Base-by-base conservation (phyloP, 1,139 yeast species). In the Lodderomyces jiufengensis region DNA sequence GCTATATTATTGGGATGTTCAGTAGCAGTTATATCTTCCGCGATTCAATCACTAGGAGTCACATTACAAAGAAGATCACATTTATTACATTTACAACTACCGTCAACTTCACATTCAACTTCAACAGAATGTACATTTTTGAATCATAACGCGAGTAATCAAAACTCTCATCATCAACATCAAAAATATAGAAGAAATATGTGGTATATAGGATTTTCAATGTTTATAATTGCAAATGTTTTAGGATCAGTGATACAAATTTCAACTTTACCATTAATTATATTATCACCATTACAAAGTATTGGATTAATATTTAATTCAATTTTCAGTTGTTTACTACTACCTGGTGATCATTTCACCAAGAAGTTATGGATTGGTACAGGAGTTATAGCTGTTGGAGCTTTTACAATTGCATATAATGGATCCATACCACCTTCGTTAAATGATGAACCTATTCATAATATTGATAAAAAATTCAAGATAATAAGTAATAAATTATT, bases 231-330 rank as follows among this genome's bases (percentile, higher is more conserved):
- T 9, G 81, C 95, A 33, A 88, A 87, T 48, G 64, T 88, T 2
- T 64, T 87, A 34, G 96, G 97, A 1, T 83, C 94, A 3, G 69
- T 84, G 23, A 83, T 87, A 24, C 96, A 88, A 57, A 80, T 88
- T 29, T 77, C 94, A 2, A 84, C 95, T 1, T 65, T 88, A 29
- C 96, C 96, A 0, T 65, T 88, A 42, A 83, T 87, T 33, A 73
- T 88, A 3, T 58, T 87, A 38, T 80, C 90, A 24, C 95, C 96
- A 0, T 61, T 88, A 34, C 96, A 88, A 56, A 88, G 95, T 23
- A 79, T 83, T 11, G 95, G 96, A 0, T 70, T 88, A 24, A 90
- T 87, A 3, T 87, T 88, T 66, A 88, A 88, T 57, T 78, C 94
- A 4, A 46, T 69, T 1, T 59, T 85, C 8, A 83, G 88, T 48